Percentiles rank a stretch among this genome's conserved stretches.
phyloP scores from a whole-genome alignment of 2,329 filamentous ascomycete genomes.

The Talaromyces amestolkiae region DNA sequence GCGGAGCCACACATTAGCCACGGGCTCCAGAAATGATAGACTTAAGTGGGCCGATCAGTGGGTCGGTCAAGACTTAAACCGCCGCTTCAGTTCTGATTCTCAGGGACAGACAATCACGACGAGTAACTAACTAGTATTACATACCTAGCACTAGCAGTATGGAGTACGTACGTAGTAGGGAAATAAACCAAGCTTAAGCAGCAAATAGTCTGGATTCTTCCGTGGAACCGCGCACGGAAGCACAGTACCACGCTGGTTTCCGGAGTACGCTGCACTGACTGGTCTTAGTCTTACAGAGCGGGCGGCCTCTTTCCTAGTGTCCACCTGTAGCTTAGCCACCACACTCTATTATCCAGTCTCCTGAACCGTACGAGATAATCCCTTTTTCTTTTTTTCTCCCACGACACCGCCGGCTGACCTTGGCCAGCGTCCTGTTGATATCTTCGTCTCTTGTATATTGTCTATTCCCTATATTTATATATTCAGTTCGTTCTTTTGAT shows the following conservation, averaged over 20 bases:
- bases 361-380: conserved; percentile 7
- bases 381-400: background rate
- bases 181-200: background rate
- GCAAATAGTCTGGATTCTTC: background rate
- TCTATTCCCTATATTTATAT: background rate
- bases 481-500: background rate
- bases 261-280: background rate
- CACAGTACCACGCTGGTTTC: background rate
- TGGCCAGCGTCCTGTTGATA: background rate
- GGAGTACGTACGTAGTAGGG: background rate
- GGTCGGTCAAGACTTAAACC: background rate
- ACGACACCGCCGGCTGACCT: background rate
- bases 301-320: conserved; percentile 1
- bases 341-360: conserved; percentile 3
- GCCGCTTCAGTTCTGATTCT: background rate
- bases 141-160: too few relatives aligned
- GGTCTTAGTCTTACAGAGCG: background rate
- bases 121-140: too few relatives aligned
- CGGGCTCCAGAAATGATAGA: background rate
- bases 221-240: background rate
- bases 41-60: conserved; percentile 13
- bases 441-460: background rate
- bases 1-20: background rate
- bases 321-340: conserved; percentile 1
- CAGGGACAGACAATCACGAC: background rate